phyloP scores from a whole-genome alignment of 768 basidiomycete genomes.

The Suillus variegatus region DNA sequence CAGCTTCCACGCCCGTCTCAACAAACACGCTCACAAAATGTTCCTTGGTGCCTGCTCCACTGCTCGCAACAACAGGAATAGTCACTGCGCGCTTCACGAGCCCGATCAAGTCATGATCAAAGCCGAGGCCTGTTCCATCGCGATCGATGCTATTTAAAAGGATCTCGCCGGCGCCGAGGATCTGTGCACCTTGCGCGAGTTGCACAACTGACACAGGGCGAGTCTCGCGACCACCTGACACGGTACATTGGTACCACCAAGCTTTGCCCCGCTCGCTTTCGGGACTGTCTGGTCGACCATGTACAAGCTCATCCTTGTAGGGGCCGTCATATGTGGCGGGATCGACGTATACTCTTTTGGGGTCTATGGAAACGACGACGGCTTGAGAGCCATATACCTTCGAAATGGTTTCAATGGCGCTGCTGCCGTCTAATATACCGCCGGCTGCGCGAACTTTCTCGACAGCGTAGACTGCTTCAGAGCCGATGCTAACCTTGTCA shows the following conservation, averaged over 20 bases:
- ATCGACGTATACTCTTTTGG: slow-evolving; percentile 81
- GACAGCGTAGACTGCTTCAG: slow-evolving; percentile 93
- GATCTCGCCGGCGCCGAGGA: slow-evolving; percentile 92
- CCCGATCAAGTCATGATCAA: slow-evolving; percentile 81
- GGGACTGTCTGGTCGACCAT: slow-evolving; percentile 40
- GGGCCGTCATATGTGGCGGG: slow-evolving; percentile 64
- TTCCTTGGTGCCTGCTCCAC: slow-evolving; percentile 80
- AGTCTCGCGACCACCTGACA: slow-evolving; percentile 86
- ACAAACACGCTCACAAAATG: slow-evolving; percentile 91
- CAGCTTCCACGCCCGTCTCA: slow-evolving; percentile 82
- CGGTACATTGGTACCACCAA: slow-evolving; percentile 99
- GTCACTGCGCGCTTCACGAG: slow-evolving; percentile 75
- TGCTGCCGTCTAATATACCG: slow-evolving; percentile 63
- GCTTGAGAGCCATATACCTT: slow-evolving; percentile 91
- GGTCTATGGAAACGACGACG: slow-evolving; percentile 97
- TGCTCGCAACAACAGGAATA: slow-evolving; percentile 94
- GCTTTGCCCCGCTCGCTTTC: slow-evolving; percentile 68
- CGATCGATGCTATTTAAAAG: slow-evolving; percentile 95
- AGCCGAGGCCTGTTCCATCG: slow-evolving; percentile 91
- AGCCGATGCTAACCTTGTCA: slow-evolving; percentile 98
- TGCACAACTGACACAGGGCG: slow-evolving; percentile 87
- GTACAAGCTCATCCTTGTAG: slow-evolving; percentile 62
- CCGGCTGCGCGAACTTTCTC: slow-evolving; percentile 66
- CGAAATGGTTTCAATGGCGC: slow-evolving; percentile 93
- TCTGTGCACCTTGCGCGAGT: slow-evolving; percentile 89